phyloP scores from a whole-genome alignment of 768 basidiomycete species.

The Leccinum subtestaceum region DNA sequence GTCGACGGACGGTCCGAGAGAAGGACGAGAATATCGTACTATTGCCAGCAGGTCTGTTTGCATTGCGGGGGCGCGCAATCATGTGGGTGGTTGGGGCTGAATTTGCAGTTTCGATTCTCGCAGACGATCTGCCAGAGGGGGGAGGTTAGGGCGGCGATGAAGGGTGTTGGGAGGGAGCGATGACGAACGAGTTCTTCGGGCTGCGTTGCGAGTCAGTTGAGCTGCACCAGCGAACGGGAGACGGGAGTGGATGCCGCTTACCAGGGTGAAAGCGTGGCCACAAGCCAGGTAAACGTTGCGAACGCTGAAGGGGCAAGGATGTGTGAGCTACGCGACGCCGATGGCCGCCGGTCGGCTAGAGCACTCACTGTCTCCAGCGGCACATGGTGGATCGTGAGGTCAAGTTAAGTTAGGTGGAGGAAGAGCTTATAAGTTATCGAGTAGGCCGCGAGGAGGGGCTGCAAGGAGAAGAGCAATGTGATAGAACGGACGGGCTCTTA shows the following conservation, averaged over 20 bases:
- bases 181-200: constrained; percentile 37
- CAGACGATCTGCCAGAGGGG: constrained; percentile 44
- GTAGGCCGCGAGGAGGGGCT: constrained; percentile 3
- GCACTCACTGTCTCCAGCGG: constrained; percentile 51
- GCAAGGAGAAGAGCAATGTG: constrained; percentile 6
- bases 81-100: constrained; percentile 50
- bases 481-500: constrained; percentile 7
- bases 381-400: constrained; percentile 40
- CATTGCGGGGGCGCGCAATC: constrained; percentile 43
- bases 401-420: background rate
- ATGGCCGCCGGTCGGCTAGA: background rate
- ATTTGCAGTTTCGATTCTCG: constrained; percentile 45
- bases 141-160: constrained; percentile 8
- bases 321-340: constrained; percentile 1
- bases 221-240: background rate
- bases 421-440: constrained; percentile 1
- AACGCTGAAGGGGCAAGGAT: constrained; percentile 32
- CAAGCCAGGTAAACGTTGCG: constrained; percentile 48
- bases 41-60: constrained; percentile 46
- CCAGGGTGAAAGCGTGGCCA: constrained; percentile 44
- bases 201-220: constrained; percentile 21
- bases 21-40: constrained; percentile 33
- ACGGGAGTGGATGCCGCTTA: constrained; percentile 23
- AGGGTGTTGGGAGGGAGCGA: background rate
- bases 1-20: background rate